Base-by-base conservation (phyloP, 352 stramenopile species). In the Globisporangium abappressorium region DNA sequence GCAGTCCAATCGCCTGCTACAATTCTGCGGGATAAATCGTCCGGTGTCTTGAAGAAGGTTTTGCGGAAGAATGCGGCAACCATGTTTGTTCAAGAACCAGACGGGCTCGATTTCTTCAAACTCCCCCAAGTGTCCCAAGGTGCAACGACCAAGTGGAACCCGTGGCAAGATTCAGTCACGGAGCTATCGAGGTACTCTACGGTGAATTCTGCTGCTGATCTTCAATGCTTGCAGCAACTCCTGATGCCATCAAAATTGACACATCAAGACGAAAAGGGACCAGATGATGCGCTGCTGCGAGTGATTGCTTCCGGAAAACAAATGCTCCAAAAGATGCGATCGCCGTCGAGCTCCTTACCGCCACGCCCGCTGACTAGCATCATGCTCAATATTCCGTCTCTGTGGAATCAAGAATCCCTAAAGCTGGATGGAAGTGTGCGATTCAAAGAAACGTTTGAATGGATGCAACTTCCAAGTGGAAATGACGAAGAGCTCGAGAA, bases 341-440 rank as follows among this genome's bases (percentile, higher is more conserved):
- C 49, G 7, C 47, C 58, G 2, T 41, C 28, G 14, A 59, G 11
- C 8, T 47, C 30, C 11, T 6, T 62, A 41, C 46, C 47, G 8
- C 47, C 66, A 30, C 54, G 59, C 3, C 20, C 59, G 30, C 30
- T 67, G 38, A 80, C 68, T 58, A 76, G 60, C 24, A 73, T 76
- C 53, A 64, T 76, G 15, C 70, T 82, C 57, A 72, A 79, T 41
- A 68, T 71, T 18, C 70, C 74, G 20, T 66, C 34, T 9, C 41
- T 85, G 11, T 85, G 78, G 78, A 75, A 70, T 22, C 57, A 69
- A 14, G 26, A 49, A 12, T 15, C 47, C n/a, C 33, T 68, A 12
- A 12, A 28, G 9, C 41, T 57, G 28, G 56, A 22, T 28, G n/a
- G 69, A 14, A n/a, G 26, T 60, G n/a, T 53, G 24, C 56, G 70